phyloP scores from a whole-genome alignment of 768 basidiomycete species.

The Mycena chlorophos region DNA sequence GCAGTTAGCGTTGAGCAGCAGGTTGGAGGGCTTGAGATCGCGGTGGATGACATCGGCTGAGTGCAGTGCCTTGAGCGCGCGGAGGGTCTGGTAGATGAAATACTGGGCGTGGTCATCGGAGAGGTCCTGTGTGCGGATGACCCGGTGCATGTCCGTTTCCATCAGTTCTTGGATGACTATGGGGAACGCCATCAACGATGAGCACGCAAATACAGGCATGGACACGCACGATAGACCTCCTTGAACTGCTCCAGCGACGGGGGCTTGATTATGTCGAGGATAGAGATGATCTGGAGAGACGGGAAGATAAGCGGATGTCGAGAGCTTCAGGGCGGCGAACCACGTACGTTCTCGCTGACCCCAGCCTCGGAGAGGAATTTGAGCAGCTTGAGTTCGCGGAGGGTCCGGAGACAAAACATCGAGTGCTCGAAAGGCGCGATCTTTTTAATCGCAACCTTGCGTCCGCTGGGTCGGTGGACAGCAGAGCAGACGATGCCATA shows the following conservation, averaged over 20 bases:
- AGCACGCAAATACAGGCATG: background rate
- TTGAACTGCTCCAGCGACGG: conserved; percentile 79
- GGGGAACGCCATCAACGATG: conserved; percentile 16
- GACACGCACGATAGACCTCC: conserved; percentile 71
- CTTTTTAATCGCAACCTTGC: conserved; percentile 95
- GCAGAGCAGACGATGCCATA: conserved; percentile 96
- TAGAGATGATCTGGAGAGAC: conserved; percentile 72
- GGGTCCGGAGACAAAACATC: conserved; percentile 86
- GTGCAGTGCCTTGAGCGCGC: conserved; percentile 94
- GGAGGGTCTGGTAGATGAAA: conserved; percentile 91
- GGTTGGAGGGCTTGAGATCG: conserved; percentile 95
- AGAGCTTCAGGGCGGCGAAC: conserved; percentile 27
- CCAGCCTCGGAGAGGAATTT: conserved; percentile 84
- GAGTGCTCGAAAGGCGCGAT: conserved; percentile 93
- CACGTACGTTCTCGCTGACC: conserved; percentile 79
- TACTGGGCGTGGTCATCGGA: conserved; percentile 96
- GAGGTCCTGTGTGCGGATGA: conserved; percentile 91
- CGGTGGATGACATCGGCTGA: conserved; percentile 96
- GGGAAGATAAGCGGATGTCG: background rate
- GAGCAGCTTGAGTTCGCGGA: conserved; percentile 79
- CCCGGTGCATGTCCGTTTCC: conserved; percentile 97
- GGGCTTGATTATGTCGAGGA: conserved; percentile 86
- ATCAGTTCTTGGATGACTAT: conserved; percentile 88
- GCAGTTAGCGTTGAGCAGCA: conserved; percentile 96
- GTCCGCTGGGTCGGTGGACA: conserved; percentile 77